These are phyloP conservation scores for Boletus rubroflammeus DNA, from an alignment of 768 basidiomycete species.

Conservation along the genomic window DNA sequence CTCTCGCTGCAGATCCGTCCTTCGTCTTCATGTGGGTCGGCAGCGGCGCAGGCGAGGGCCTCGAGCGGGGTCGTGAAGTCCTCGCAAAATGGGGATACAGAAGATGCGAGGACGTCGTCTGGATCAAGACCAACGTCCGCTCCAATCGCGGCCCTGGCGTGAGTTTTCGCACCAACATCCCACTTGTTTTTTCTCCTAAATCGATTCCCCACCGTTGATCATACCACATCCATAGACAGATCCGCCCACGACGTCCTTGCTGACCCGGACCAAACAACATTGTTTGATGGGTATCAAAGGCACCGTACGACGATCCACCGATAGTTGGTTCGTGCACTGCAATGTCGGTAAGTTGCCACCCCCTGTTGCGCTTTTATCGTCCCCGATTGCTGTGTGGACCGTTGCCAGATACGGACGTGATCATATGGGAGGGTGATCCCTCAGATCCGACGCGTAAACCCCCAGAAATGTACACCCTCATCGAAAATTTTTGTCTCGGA, in stretches of 20 bases:
- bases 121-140: slow-evolving; percentile 88
- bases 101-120: slow-evolving; percentile 96
- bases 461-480: slow-evolving; percentile 91
- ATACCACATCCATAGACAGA: slow-evolving; percentile 53
- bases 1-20: slow-evolving; percentile 84
- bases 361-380: background rate
- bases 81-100: slow-evolving; percentile 93
- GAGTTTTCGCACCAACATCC: slow-evolving; percentile 25
- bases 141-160: slow-evolving; percentile 75
- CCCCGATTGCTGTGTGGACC: background rate
- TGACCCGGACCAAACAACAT: slow-evolving; percentile 92
- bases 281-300: slow-evolving; percentile 97
- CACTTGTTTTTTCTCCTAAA: background rate
- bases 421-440: slow-evolving; percentile 93
- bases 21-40: slow-evolving; percentile 98
- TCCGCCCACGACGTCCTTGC: slow-evolving; percentile 77
- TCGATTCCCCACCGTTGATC: background rate
- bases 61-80: slow-evolving; percentile 88
- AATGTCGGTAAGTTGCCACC: slow-evolving; percentile 72
- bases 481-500: slow-evolving; percentile 97
- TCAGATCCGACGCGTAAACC: slow-evolving; percentile 83
- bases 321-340: slow-evolving; percentile 96
- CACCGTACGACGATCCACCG: slow-evolving; percentile 90
- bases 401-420: slow-evolving; percentile 85
- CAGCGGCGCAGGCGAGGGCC: slow-evolving; percentile 80